Evolutionary conservation across 441 rosid genomes (phyloP).

Genomic region (Brassica balearica): DNA sequence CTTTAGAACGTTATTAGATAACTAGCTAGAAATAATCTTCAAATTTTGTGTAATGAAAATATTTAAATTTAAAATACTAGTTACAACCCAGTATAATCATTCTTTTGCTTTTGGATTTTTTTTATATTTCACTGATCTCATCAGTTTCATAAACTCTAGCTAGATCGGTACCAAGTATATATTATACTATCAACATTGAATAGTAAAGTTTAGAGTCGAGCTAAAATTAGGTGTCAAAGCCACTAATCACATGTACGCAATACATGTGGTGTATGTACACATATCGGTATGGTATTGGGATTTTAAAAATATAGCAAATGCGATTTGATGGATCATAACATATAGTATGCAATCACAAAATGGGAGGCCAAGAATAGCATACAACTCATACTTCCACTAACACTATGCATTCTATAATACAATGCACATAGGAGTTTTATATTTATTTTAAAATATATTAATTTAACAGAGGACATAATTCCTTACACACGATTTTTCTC

Average conservation of each 20-base stretch:
- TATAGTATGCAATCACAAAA: constrained; percentile 65
- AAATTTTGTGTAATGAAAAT: neutral
- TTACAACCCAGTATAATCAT: neutral
- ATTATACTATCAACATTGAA: neutral
- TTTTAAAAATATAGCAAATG: constrained; percentile 30
- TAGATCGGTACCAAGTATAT: constrained; percentile 13
- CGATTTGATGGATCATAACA: constrained; percentile 45
- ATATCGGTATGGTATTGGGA: constrained; percentile 45
- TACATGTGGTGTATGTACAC: constrained; percentile 40
- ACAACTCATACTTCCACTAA: constrained; percentile 76
- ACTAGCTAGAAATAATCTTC: neutral
- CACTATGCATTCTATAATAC: constrained; percentile 45
- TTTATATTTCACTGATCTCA: constrained; percentile 6
- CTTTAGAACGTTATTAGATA: neutral
- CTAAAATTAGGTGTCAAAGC: constrained; percentile 45
- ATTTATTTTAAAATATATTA: constrained; percentile 16
- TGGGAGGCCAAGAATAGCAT: constrained; percentile 51
- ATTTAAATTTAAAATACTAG: neutral
- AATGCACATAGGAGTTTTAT: constrained; percentile 29
- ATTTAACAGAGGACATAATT: constrained; percentile 48
- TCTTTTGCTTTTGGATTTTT: neutral
- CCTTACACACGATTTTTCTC: constrained; percentile 45
- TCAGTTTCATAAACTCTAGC: constrained; percentile 17
- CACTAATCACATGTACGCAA: constrained; percentile 44
- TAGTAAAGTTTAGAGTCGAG: constrained; percentile 25